A percentile compares a stretch with the other conserved stretches of the same genome.
Evolutionary conservation across 768 basidiomycete genomes (phyloP).

Genomic region (Daedaleopsis sinensis): DNA sequence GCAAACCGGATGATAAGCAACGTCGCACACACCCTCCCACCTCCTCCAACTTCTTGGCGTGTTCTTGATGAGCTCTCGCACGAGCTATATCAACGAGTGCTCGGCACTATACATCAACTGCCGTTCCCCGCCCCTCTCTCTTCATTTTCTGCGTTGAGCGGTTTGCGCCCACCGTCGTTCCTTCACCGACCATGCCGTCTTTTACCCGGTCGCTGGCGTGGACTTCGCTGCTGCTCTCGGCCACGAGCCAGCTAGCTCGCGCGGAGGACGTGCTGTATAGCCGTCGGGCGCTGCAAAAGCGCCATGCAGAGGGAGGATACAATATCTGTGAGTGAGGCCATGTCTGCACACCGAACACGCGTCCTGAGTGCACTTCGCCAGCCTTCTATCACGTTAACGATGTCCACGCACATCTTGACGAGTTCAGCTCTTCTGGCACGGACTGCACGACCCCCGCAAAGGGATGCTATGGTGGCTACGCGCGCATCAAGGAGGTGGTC

Average conservation of each 20-base stretch:
- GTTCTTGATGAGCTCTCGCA: too few species aligned
- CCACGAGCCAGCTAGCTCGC: background rate
- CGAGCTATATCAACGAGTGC: too few species aligned
- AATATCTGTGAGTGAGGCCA: background rate
- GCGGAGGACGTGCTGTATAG: background rate
- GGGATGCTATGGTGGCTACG: background rate
- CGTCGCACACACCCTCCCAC: too few species aligned
- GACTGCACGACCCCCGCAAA: background rate
- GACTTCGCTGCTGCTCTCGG: background rate
- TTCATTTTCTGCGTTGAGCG: too few species aligned
- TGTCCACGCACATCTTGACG: background rate
- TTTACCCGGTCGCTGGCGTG: too few species aligned
- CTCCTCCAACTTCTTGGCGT: too few species aligned
- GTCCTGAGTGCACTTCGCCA: background rate
- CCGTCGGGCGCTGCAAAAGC: background rate
- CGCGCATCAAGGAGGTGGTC: background rate
- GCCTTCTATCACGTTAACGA: background rate
- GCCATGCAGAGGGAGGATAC: background rate
- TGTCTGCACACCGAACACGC: background rate
- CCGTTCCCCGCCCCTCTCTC: too few species aligned
- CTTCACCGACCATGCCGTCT: too few species aligned
- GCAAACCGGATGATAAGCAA: too few species aligned
- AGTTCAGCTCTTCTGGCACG: background rate
- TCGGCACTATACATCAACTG: too few species aligned
- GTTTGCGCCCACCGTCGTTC: too few species aligned